A percentile compares a stretch with the other conserved stretches of the same genome.
Evolutionary conservation across 257 asterid species (phyloP).

Genomic region (Ilex asprella): DNA sequence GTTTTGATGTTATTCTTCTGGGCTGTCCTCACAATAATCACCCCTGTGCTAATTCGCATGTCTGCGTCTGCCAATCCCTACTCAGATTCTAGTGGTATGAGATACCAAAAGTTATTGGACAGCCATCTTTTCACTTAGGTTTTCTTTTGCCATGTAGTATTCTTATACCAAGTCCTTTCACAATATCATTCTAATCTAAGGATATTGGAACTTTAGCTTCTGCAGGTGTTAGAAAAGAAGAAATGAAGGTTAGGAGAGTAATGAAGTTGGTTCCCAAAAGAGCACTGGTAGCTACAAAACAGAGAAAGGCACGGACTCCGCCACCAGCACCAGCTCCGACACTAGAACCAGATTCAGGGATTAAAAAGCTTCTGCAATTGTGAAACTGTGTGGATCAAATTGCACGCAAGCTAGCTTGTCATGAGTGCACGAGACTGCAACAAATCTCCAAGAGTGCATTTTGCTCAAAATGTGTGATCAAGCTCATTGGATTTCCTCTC

Average conservation of each 20-base stretch:
- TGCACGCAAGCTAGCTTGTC: too few relatives aligned
- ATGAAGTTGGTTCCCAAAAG: constrained; percentile 39
- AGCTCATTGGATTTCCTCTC: too few relatives aligned
- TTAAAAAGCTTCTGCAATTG: too few relatives aligned
- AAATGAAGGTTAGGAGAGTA: constrained; percentile 1
- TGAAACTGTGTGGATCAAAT: too few relatives aligned
- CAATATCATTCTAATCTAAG: background rate
- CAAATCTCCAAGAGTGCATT: too few relatives aligned
- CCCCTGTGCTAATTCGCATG: constrained; percentile 60
- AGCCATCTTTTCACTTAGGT: background rate
- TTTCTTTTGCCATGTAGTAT: background rate
- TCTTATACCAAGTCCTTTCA: background rate
- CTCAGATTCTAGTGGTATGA: constrained; percentile 30
- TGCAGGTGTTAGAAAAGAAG: constrained; percentile 30
- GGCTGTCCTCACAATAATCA: constrained; percentile 64
- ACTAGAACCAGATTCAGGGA: constrained; percentile 1
- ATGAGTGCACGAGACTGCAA: too few relatives aligned
- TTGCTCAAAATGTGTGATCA: too few relatives aligned
- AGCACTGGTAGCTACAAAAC: constrained; percentile 35
- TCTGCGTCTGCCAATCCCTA: constrained; percentile 57
- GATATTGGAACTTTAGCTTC: background rate
- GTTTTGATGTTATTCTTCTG: constrained; percentile 57
- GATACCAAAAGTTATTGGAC: background rate
- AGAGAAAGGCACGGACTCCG: constrained; percentile 13
- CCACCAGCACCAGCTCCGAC: constrained; percentile 17